Base-by-base conservation (phyloP, 345 rosid species). In the Clarkia xantiana region DNA sequence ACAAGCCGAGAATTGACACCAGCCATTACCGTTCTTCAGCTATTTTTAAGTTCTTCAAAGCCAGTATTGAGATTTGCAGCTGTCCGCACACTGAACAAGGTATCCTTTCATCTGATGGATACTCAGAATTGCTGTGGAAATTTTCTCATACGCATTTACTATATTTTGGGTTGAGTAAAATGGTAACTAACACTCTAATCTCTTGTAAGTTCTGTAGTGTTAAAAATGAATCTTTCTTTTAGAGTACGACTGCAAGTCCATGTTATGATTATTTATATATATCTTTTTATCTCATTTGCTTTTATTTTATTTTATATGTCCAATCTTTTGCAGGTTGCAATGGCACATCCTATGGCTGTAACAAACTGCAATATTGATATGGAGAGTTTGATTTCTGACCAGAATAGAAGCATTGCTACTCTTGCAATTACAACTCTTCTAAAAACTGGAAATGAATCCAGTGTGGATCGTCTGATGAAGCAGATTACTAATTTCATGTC, bases 321-420 rank as follows among this genome's bases (percentile, higher is more conserved):
- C 36, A 29, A 29, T 29, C 36, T 29, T 29, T 29, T 7, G 36
- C 81, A 90, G 97, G 97, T 90, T 69, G 94, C 97, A 40, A 83
- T 90, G 97, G 79, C 88, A 39, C 97, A 90, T 81, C 97, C 97
- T 42, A 80, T 86, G 96, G 95, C 96, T 49, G 94, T 90, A 55
- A 86, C 97, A 54, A 90, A 79, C 80, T 90, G 97, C 82, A 90
- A 90, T 61, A 86, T 90, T 66, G 97, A 90, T 59, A 90, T 90
- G 97, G 97, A 90, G 78, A 90, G 94, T 62, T 72, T 90, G 65
- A 90, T 90, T 52, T 81, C 97, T 54, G 97, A 90, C 61, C 97
- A 90, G 70, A 90, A 90, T 56, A 79, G 97, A 81, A 90, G 96
- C 72, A 86, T 86, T 52, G 97, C 97, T 19, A 90, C 97, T 58